phyloP scores from a whole-genome alignment of 164 flowering plant genomes.

The Piper longum region DNA sequence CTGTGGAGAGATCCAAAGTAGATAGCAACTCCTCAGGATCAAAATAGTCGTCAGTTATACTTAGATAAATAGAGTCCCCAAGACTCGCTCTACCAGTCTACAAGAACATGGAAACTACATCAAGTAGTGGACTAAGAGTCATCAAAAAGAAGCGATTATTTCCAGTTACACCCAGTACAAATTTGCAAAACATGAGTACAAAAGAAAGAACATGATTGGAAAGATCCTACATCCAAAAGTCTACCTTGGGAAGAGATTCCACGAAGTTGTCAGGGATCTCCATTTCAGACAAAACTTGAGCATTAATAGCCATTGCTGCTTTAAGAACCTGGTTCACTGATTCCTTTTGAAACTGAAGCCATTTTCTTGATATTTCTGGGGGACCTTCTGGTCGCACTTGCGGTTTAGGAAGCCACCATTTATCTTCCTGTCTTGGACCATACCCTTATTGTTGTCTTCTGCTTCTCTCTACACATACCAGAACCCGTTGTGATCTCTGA shows the following conservation, averaged over 20 bases:
- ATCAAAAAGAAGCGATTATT: not conserved
- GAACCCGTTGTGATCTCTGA: constrained; percentile 52
- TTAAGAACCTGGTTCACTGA: constrained; percentile 78
- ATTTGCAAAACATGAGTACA: not conserved
- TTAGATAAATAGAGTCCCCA: constrained; percentile 62
- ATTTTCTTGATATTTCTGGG: constrained; percentile 45
- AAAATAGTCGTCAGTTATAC: constrained; percentile 65
- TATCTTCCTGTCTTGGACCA: constrained; percentile 36
- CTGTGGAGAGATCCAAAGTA: constrained; percentile 54
- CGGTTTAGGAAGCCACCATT: constrained; percentile 81
- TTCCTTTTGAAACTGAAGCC: constrained; percentile 67
- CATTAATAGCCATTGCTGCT: constrained; percentile 94
- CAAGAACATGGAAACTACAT: constrained; percentile 3
- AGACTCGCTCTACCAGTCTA: constrained; percentile 79
- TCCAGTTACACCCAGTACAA: not conserved
- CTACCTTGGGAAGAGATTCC: constrained; percentile 92
- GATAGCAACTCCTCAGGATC: constrained; percentile 64
- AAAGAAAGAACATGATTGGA: not conserved
- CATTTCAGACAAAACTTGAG: constrained; percentile 76
- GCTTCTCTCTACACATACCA: constrained; percentile 47
- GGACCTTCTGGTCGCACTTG: constrained; percentile 62
- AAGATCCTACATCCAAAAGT: not conserved
- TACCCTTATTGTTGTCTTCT: constrained; percentile 26
- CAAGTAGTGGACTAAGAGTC: not conserved
- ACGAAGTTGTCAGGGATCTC: constrained; percentile 70